These are phyloP conservation scores for Verbascum thapsus DNA, from an alignment of 257 asterid species.

Conservation along the genomic window DNA sequence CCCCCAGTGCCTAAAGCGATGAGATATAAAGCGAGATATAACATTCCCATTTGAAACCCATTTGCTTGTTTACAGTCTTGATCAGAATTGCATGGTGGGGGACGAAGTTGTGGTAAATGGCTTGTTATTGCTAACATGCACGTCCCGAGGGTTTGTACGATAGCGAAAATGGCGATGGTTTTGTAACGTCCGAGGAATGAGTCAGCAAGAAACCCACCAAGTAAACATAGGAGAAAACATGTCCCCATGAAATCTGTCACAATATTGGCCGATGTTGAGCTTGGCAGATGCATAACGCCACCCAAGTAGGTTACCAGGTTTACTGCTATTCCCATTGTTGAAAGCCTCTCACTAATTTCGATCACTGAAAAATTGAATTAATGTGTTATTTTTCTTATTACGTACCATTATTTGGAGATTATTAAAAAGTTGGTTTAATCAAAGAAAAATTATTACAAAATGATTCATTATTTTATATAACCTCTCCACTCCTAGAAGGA, in stretches of 20 bases:
- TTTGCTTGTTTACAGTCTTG: slow-evolving; percentile 58
- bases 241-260: slow-evolving; percentile 96
- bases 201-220: slow-evolving; percentile 93
- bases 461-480: not conserved
- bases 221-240: slow-evolving; percentile 71
- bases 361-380: too few species aligned
- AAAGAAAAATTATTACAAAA: too few species aligned
- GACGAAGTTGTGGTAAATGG: slow-evolving; percentile 64
- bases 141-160: slow-evolving; percentile 69
- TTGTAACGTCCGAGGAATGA: slow-evolving; percentile 85
- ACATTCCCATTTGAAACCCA: slow-evolving; percentile 70
- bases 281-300: slow-evolving; percentile 71
- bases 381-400: too few species aligned
- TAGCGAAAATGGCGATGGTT: slow-evolving; percentile 69
- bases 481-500: slow-evolving; percentile 23
- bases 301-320: slow-evolving; percentile 73
- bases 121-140: slow-evolving; percentile 63
- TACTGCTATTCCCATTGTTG: slow-evolving; percentile 84
- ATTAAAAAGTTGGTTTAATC: too few species aligned
- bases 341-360: slow-evolving; percentile 69
- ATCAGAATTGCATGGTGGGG: slow-evolving; percentile 57
- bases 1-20: slow-evolving; percentile 96
- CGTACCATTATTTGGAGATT: too few species aligned
- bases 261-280: slow-evolving; percentile 71
- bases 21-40: slow-evolving; percentile 75